Percentiles rank a stretch among this genome's conserved stretches.
phyloP scores from a whole-genome alignment of 2,329 filamentous ascomycete species.

The Coleophoma crateriformis region DNA sequence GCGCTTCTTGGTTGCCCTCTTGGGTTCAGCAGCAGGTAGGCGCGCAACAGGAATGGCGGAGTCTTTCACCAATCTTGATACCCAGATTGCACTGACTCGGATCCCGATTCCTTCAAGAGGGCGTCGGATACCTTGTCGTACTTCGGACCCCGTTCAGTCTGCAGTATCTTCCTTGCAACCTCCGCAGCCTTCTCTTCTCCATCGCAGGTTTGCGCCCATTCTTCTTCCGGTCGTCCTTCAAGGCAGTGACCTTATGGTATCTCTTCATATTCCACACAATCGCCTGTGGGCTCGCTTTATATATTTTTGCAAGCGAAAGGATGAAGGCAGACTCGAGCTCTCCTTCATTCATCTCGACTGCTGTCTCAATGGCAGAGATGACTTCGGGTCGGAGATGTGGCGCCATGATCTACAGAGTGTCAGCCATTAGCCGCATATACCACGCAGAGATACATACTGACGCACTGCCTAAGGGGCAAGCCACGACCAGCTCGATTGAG shows the following conservation, averaged over 20 bases:
- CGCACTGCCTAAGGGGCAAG: too few relatives aligned
- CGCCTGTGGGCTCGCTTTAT: constrained; percentile 7
- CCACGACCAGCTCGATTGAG: too few relatives aligned
- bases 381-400: constrained; percentile 2
- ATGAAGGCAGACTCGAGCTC: constrained; percentile 7
- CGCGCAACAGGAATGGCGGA: not conserved
- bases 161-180: not conserved
- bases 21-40: not conserved
- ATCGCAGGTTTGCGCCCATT: constrained; percentile 3
- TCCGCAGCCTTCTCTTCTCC: constrained; percentile 6
- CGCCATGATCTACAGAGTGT: not conserved
- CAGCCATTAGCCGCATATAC: too few relatives aligned
- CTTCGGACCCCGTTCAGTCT: not conserved
- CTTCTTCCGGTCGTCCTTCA: constrained; percentile 4
- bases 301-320: constrained; percentile 5
- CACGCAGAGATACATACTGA: too few relatives aligned
- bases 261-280: constrained; percentile 7
- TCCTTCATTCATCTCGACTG: constrained; percentile 4
- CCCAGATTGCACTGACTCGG: not conserved
- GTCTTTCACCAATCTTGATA: not conserved
- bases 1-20: not conserved
- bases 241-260: constrained; percentile 5
- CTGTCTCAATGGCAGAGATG: constrained; percentile 5
- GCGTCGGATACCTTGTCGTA: not conserved
- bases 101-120: not conserved